Conservation (phyloP, 306 rosid genomes). For the Quercus berberidifolia region DNA sequence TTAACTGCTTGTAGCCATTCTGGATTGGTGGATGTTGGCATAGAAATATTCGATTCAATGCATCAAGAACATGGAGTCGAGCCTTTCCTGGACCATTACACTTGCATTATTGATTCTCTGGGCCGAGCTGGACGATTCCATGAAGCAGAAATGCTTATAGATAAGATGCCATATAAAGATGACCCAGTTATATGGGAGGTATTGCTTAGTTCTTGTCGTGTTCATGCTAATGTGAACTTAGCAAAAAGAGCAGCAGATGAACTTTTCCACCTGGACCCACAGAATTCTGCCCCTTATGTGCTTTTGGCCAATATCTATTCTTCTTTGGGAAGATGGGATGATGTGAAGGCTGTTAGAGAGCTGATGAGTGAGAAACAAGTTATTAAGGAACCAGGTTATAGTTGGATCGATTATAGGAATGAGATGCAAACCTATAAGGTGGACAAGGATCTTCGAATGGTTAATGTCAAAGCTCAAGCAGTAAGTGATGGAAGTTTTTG, state of each 20-base stretch:
- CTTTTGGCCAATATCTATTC: constrained; percentile 80
- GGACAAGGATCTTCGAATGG: constrained; percentile 11
- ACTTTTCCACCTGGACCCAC: constrained; percentile 56
- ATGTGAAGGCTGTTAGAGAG: constrained; percentile 60
- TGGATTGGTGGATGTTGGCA: constrained; percentile 64
- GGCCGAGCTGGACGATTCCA: constrained; percentile 66
- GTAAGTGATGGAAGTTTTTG: background rate
- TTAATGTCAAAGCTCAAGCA: constrained; percentile 1
- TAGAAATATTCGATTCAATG: constrained; percentile 66
- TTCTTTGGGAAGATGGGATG: constrained; percentile 84
- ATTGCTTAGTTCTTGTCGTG: constrained; percentile 72
- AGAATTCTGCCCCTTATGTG: constrained; percentile 56
- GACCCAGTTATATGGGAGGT: constrained; percentile 86
- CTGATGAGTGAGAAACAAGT: constrained; percentile 55
- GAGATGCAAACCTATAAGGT: constrained; percentile 17
- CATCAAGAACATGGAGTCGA: constrained; percentile 38
- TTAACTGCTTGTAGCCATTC: constrained; percentile 84
- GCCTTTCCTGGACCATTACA: constrained; percentile 64
- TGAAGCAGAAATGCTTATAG: constrained; percentile 61
- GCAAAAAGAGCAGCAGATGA: constrained; percentile 70
- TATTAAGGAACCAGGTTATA: constrained; percentile 64
- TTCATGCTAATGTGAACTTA: constrained; percentile 55
- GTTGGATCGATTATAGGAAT: constrained; percentile 53
- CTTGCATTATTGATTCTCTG: constrained; percentile 69
- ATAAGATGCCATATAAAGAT: constrained; percentile 58